A percentile compares a stretch with the other conserved stretches of the same genome.
Conservation (phyloP, 257 asterid genomes). For the Anisodus acutangulus region DNA sequence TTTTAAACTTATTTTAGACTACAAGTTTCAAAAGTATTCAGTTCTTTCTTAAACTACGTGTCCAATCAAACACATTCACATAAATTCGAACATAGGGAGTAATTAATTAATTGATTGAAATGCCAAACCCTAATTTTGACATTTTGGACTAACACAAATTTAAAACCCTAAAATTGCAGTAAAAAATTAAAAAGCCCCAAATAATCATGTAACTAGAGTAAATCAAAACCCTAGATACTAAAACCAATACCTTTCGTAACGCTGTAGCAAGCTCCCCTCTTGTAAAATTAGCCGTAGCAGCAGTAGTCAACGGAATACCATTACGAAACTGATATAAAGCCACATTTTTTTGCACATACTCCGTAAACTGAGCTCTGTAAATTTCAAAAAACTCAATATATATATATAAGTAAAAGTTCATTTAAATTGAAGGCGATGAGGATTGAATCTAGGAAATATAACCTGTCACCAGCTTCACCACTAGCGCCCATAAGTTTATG, state of each 20-base stretch:
- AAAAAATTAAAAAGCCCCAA: not conserved
- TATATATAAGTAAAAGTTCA: not conserved
- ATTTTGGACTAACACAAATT: not conserved
- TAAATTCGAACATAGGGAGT: not conserved
- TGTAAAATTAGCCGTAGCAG: slow-evolving; percentile 95
- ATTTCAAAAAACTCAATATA: not conserved
- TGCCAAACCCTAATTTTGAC: slow-evolving; percentile 26
- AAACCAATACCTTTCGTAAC: slow-evolving; percentile 72
- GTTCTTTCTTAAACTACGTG: no score
- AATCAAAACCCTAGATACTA: slow-evolving; percentile 10
- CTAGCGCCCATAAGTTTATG: slow-evolving; percentile 97
- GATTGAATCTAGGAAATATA: not conserved
- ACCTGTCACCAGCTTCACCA: slow-evolving; percentile 99
- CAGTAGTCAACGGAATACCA: slow-evolving; percentile 93
- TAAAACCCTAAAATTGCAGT: not conserved
- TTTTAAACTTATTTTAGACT: no score
- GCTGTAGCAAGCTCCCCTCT: slow-evolving; percentile 99
- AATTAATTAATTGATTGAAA: not conserved
- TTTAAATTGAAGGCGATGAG: not conserved
- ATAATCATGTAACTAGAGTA: not conserved
- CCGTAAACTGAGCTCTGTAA: slow-evolving; percentile 89
- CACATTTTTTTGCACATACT: slow-evolving; percentile 93
- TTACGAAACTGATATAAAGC: slow-evolving; percentile 91
- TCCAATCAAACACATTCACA: no score
- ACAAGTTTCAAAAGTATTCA: no score